phyloP scores from a whole-genome alignment of 1,139 yeast species.

The Pichia sp. region DNA sequence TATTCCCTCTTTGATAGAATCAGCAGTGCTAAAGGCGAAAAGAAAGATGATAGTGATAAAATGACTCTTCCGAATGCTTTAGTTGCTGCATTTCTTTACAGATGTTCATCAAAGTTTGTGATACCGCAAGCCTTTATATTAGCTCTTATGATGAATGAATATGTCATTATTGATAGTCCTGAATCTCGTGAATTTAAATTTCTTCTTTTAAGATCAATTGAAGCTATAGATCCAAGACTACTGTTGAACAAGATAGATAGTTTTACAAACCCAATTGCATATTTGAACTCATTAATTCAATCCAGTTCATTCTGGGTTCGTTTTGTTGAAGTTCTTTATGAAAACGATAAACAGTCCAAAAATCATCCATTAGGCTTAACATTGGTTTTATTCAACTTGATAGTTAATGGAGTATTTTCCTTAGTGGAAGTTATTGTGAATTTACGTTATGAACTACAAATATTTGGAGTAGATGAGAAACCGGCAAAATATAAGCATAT shows the following conservation, averaged over 20 bases:
- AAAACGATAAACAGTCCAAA: slow-evolving; percentile 5
- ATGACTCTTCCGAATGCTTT: slow-evolving; percentile 16
- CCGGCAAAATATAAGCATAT: neutral
- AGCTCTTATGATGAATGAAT: slow-evolving; percentile 14
- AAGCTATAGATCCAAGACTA: slow-evolving; percentile 13
- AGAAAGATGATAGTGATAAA: neutral
- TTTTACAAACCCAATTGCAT: slow-evolving; percentile 13
- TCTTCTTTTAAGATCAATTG: slow-evolving; percentile 20
- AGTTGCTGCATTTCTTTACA: slow-evolving; percentile 13
- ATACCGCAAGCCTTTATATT: slow-evolving; percentile 15
- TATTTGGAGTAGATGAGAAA: slow-evolving; percentile 3
- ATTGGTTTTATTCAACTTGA: slow-evolving; percentile 11
- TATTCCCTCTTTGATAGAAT: slow-evolving; percentile 6
- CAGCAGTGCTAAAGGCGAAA: neutral
- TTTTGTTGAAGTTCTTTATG: slow-evolving; percentile 11
- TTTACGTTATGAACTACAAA: slow-evolving; percentile 7
- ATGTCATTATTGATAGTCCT: slow-evolving; percentile 6
- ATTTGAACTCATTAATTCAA: slow-evolving; percentile 10
- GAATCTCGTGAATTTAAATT: slow-evolving; percentile 18
- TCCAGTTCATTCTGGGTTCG: slow-evolving; percentile 20
- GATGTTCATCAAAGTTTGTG: slow-evolving; percentile 12
- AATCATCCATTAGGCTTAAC: slow-evolving; percentile 10
- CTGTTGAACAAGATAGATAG: slow-evolving; percentile 13
- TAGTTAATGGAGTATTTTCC: slow-evolving; percentile 22
- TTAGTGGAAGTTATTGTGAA: slow-evolving; percentile 16